A percentile compares a stretch with the other conserved stretches of the same genome.
Conservation (phyloP, 345 rosid species). For the Chamaenerion angustifolium region DNA sequence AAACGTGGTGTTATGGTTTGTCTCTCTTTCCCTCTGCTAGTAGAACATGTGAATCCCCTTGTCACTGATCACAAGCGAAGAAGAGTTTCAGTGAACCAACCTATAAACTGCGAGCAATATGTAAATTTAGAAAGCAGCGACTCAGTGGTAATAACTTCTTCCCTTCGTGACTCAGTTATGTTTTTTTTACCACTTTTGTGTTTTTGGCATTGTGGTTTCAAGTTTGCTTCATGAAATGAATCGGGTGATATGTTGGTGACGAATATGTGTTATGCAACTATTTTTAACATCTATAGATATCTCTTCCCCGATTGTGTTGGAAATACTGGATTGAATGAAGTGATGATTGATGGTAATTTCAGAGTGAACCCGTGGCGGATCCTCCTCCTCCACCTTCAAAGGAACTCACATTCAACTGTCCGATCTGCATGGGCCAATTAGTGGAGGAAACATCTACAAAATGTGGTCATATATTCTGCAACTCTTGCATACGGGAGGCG, state of each 20-base stretch:
- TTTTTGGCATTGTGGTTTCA: too few relatives aligned
- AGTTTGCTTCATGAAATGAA: too few relatives aligned
- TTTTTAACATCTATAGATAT: too few relatives aligned
- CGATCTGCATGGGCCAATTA: slow-evolving; percentile 76
- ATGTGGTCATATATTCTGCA: slow-evolving; percentile 97
- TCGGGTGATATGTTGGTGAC: too few relatives aligned
- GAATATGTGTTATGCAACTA: too few relatives aligned
- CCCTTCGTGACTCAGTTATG: too few relatives aligned
- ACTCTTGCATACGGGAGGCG: slow-evolving; percentile 51
- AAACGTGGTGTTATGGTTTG: not conserved
- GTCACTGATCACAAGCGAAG: slow-evolving; percentile 21
- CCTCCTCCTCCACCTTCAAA: slow-evolving; percentile 26
- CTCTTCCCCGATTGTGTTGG: too few relatives aligned
- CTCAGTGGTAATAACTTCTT: slow-evolving; percentile 18
- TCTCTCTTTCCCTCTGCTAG: slow-evolving; percentile 1
- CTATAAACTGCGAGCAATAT: slow-evolving; percentile 23
- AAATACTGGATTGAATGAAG: too few relatives aligned
- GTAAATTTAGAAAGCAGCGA: slow-evolving; percentile 40
- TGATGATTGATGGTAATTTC: not conserved
- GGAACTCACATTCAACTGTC: slow-evolving; percentile 72
- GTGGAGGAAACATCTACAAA: slow-evolving; percentile 68
- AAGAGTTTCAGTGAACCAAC: slow-evolving; percentile 17
- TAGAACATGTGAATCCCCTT: slow-evolving; percentile 13
- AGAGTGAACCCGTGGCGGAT: slow-evolving; percentile 17
- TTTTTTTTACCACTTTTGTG: not conserved